Percentiles rank a stretch among this genome's conserved stretches.
phyloP scores from a whole-genome alignment of 2,329 filamentous ascomycete species.

The Fusarium annulatum region DNA sequence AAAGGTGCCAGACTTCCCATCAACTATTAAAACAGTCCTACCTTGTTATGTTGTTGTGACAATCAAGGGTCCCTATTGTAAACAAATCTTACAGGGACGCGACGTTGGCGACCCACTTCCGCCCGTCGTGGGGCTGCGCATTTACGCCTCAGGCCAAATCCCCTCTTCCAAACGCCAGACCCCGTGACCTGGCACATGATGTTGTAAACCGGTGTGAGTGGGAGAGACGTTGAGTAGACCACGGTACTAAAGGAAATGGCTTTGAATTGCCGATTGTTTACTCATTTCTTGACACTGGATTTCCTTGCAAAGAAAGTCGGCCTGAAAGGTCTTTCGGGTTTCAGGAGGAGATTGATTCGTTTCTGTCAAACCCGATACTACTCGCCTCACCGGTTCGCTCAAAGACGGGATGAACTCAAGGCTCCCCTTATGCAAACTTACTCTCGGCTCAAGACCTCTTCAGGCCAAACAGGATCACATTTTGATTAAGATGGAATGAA shows the following conservation, averaged over 20 bases:
- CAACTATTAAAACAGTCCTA: slow-evolving; percentile 34
- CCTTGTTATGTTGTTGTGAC: slow-evolving; percentile 47
- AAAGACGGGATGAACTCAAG: slow-evolving; percentile 10
- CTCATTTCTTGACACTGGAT: neutral
- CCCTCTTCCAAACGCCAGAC: neutral
- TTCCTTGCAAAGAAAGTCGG: neutral
- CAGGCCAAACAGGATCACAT: neutral
- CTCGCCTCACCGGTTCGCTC: neutral
- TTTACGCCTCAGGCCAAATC: slow-evolving; percentile 38
- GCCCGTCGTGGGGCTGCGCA: slow-evolving; percentile 32
- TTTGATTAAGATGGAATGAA: slow-evolving; percentile 14
- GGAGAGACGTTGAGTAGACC: neutral
- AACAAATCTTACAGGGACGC: slow-evolving; percentile 47
- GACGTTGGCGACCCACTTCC: slow-evolving; percentile 22
- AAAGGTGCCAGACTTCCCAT: slow-evolving; percentile 44
- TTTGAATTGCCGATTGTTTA: neutral
- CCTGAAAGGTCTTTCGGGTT: no score
- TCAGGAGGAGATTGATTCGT: neutral
- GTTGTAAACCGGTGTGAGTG: neutral
- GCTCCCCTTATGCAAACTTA: slow-evolving; percentile 11
- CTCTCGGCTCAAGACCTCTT: slow-evolving; percentile 5
- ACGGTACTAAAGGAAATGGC: neutral
- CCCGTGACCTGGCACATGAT: slow-evolving; percentile 36
- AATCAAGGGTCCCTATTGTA: slow-evolving; percentile 42
- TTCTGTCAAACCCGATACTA: neutral